Evolutionary conservation across 345 rosid species (phyloP).

Genomic region (Salix exigua): DNA sequence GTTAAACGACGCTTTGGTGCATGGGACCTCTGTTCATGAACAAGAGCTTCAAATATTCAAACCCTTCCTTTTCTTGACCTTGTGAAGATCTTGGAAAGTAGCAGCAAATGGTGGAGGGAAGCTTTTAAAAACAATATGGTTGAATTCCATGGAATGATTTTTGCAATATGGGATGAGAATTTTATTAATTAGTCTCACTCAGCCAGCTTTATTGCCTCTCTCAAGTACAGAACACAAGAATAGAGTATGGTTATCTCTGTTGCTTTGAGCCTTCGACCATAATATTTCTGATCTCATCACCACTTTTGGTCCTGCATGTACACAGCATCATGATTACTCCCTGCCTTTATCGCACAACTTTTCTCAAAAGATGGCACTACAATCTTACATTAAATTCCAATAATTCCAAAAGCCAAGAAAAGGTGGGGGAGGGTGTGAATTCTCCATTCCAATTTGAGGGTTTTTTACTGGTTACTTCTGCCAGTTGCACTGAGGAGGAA

Average conservation of each 20-base stretch:
- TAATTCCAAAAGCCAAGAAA: background rate
- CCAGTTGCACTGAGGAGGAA: background rate
- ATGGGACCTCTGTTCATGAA: constrained; percentile 20
- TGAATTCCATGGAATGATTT: constrained; percentile 36
- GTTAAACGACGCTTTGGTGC: constrained; percentile 7
- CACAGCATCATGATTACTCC: constrained; percentile 36
- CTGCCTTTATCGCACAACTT: constrained; percentile 7
- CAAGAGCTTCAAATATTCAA: constrained; percentile 31
- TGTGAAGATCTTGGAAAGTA: constrained; percentile 30
- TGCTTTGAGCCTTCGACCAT: constrained; percentile 50
- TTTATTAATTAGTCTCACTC: constrained; percentile 33
- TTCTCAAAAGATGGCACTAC: constrained; percentile 1
- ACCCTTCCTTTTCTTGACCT: constrained; percentile 17
- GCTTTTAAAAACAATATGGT: background rate
- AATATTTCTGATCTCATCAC: constrained; percentile 19
- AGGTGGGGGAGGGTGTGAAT: background rate
- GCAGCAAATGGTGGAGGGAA: background rate
- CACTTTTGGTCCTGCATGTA: constrained; percentile 21
- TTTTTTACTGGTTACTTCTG: background rate
- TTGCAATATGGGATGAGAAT: constrained; percentile 30
- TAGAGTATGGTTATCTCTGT: background rate
- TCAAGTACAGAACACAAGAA: constrained; percentile 35
- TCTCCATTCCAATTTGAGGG: background rate
- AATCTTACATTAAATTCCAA: constrained; percentile 1
- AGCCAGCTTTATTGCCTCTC: constrained; percentile 29